Conservation (phyloP, 2,329 filamentous ascomycete species). For the Chrysoporthe austroafricana region DNA sequence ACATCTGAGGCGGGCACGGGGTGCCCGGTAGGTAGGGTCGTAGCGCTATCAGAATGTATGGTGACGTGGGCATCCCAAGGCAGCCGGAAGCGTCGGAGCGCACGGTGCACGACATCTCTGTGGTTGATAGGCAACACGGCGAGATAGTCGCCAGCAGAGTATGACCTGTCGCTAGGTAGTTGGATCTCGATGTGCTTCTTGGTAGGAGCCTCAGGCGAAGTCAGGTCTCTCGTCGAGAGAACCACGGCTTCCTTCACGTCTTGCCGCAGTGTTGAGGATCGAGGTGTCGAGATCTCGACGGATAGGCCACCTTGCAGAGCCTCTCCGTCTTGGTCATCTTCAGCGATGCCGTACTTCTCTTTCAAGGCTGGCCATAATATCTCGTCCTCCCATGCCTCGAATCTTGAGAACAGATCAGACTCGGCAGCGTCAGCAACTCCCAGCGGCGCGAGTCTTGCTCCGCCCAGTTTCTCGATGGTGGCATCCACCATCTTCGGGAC, state of each 20-base stretch:
- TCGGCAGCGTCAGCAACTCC: conserved; percentile 62
- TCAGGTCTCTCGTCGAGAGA: conserved; percentile 54
- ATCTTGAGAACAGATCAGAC: conserved; percentile 65
- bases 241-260: conserved; percentile 64
- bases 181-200: conserved; percentile 71
- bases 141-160: conserved; percentile 75
- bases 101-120: conserved; percentile 61
- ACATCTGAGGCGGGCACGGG: conserved; percentile 66
- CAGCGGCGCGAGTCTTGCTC: conserved; percentile 49
- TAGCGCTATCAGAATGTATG: conserved; percentile 55
- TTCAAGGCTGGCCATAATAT: conserved; percentile 51
- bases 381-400: conserved; percentile 67
- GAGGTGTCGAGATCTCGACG: conserved; percentile 55
- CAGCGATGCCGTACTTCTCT: conserved; percentile 38
- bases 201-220: conserved; percentile 49
- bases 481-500: conserved; percentile 65
- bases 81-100: conserved; percentile 66
- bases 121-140: conserved; percentile 74
- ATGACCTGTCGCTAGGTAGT: conserved; percentile 67
- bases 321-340: conserved; percentile 12
- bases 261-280: conserved; percentile 59
- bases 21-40: conserved; percentile 56
- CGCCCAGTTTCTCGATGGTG: conserved; percentile 52
- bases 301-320: conserved; percentile 38
- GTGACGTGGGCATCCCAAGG: conserved; percentile 70